Conservation (phyloP, 192 early-diverging fungal species). For the Mortierella antarctica region DNA sequence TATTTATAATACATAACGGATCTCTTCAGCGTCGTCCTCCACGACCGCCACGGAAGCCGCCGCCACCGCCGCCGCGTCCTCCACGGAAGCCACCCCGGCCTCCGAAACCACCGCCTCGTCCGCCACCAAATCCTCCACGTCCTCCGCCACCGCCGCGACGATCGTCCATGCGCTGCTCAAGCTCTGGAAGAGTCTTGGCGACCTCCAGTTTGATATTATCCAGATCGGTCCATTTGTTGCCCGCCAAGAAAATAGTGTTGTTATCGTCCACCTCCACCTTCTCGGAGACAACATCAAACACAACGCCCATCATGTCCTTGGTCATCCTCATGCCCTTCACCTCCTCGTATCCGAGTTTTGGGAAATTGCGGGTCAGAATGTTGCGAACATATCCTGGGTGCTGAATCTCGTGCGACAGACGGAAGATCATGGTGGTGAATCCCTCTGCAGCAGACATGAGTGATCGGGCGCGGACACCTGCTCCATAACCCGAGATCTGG, state of each 20-base stretch:
- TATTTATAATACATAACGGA: slow-evolving; percentile 6
- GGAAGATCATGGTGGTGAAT: slow-evolving; percentile 83
- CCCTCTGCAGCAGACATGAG: slow-evolving; percentile 87
- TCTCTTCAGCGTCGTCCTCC: slow-evolving; percentile 39
- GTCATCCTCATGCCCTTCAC: slow-evolving; percentile 85
- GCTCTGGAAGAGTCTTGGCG: slow-evolving; percentile 81
- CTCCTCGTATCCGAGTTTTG: slow-evolving; percentile 78
- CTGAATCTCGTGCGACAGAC: slow-evolving; percentile 70
- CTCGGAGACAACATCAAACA: slow-evolving; percentile 81
- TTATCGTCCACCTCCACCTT: slow-evolving; percentile 74
- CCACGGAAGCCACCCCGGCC: slow-evolving; percentile 57
- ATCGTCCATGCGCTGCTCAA: slow-evolving; percentile 69
- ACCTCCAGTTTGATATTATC: slow-evolving; percentile 75
- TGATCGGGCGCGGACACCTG: slow-evolving; percentile 84
- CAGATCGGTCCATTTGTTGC: slow-evolving; percentile 77
- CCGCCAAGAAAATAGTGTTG: slow-evolving; percentile 64
- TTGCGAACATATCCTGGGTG: slow-evolving; percentile 88
- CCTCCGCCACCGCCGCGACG: slow-evolving; percentile 57
- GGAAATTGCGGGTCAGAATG: slow-evolving; percentile 76
- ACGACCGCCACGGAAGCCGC: slow-evolving; percentile 56
- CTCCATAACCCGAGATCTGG: slow-evolving; percentile 85
- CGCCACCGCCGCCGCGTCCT: slow-evolving; percentile 47
- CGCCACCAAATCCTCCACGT: slow-evolving; percentile 57
- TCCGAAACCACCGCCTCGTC: slow-evolving; percentile 53
- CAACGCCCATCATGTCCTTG: slow-evolving; percentile 82